Conservation (phyloP, 2,329 filamentous ascomycete genomes). For the Sporothrix schenckii region DNA sequence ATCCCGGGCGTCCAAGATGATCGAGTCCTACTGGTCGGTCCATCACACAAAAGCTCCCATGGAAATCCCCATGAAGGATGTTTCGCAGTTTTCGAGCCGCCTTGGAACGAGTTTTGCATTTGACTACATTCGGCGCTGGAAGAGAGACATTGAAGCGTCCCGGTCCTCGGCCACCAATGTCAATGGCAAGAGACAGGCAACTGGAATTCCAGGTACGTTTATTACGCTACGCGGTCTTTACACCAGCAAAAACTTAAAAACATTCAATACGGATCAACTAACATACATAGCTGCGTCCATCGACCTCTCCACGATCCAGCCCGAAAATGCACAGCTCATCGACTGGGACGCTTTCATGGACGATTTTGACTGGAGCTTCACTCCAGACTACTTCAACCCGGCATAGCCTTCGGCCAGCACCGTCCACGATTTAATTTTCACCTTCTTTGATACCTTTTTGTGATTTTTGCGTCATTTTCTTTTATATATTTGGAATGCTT, state of each 20-base stretch:
- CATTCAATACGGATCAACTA: background rate
- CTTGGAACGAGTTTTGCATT: constrained; percentile 55
- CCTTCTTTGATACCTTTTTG: background rate
- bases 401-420: constrained; percentile 1
- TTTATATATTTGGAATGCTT: background rate
- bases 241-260: background rate
- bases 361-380: constrained; percentile 53
- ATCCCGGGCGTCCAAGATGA: constrained; percentile 49
- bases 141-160: constrained; percentile 47
- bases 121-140: constrained; percentile 56
- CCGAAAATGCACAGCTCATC: constrained; percentile 46
- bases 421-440: background rate
- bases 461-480: background rate
- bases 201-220: constrained; percentile 33
- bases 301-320: constrained; percentile 33
- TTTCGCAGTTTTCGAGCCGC: constrained; percentile 50
- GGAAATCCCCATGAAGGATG: constrained; percentile 45
- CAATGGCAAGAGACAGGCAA: constrained; percentile 31
- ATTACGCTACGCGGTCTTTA: background rate
- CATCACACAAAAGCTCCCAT: constrained; percentile 46
- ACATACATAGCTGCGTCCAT: constrained; percentile 18
- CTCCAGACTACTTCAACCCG: constrained; percentile 38
- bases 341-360: constrained; percentile 57
- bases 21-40: constrained; percentile 55
- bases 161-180: constrained; percentile 41